Evolutionary conservation across 331 rosid species (phyloP), one percentile per base, ranked within the genome.

Genomic region (Ulmus americana): DNA sequence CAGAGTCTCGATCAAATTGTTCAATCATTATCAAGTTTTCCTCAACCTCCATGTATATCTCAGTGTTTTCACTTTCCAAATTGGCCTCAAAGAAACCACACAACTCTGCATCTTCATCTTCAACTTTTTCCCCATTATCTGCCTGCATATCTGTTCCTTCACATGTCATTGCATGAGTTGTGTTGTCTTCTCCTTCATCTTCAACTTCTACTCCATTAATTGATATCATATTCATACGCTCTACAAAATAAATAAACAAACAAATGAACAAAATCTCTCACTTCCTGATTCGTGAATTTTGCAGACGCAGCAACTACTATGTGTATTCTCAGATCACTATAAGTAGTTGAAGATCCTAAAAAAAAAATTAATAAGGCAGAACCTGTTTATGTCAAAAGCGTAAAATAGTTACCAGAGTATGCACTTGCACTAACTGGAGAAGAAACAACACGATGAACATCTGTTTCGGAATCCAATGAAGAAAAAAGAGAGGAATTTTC

Each of bases 201-300:
- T 28, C 28, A 18, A 13, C 69, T 38, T 63, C 45, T 48, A 55
- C 67, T 5, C 43, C 70, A 63, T 20, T 18, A 44, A 56, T 54
- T 11, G 49, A 41, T 15, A 59, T 45, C 16, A 41, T 15, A 18
- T 18, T 41, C 22, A 28, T 28, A 28, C 35, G 2, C 35, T 3
- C 35, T 28, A 28, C 35, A 28, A 28, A 28, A 28, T 28, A 28
- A 28, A 20, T 20, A 20, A 20, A 20, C 22, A 20, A 20, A 20
- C 22, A 20, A 20, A 28, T 28, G 35, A 28, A 28, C 35, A 28
- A 28, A 28, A 28, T 28, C 4, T 28, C 35, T 28, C 35, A 43
- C 45, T 48, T 60, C 68, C 62, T 14, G 46, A 48, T 9, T 13
- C 5, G 69, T 61, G 52, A 40, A 47, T 10, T 54, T 45, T 10